A percentile compares a stretch with the other conserved stretches of the same genome.
phyloP scores from a whole-genome alignment of 2,329 filamentous ascomycete species.

The Orbilia javanica region DNA sequence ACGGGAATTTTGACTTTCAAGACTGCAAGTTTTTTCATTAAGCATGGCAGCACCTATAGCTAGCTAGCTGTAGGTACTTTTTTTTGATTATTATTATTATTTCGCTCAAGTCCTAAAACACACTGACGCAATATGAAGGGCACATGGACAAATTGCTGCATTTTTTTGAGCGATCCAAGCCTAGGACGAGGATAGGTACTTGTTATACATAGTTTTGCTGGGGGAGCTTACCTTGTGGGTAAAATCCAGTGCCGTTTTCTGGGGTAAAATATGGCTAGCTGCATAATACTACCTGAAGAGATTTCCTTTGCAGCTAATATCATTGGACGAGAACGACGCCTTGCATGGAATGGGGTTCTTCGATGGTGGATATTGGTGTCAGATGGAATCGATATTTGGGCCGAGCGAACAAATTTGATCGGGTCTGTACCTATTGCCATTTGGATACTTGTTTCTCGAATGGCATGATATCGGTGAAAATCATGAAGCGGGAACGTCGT shows the following conservation, averaged over 20 bases:
- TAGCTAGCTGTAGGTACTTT: background rate
- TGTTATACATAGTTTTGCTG: too few species aligned
- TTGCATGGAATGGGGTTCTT: constrained; percentile 1
- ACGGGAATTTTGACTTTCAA: constrained; percentile 21
- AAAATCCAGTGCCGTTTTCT: constrained; percentile 53
- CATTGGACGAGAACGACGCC: constrained; percentile 19
- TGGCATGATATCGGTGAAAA: too few species aligned
- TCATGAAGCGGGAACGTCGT: too few species aligned
- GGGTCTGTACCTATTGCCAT: too few species aligned
- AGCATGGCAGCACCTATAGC: background rate
- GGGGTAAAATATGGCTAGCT: constrained; percentile 57
- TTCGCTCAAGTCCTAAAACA: constrained; percentile 37
- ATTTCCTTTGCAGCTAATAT: constrained; percentile 41
- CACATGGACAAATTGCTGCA: constrained; percentile 58
- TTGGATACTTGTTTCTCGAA: too few species aligned
- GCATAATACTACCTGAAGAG: constrained; percentile 47
- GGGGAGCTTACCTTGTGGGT: too few species aligned
- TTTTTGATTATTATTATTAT: constrained; percentile 15
- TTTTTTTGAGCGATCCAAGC: constrained; percentile 32
- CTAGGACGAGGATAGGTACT: constrained; percentile 30
- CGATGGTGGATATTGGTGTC: constrained; percentile 9
- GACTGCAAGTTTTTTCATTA: constrained; percentile 29
- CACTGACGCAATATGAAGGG: constrained; percentile 58
- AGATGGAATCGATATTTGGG: constrained; percentile 32
- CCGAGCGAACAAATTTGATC: constrained; percentile 27